phyloP scores from a whole-genome alignment of 2,329 filamentous ascomycete genomes.

The Neophaeococcomyces mojaviensis region DNA sequence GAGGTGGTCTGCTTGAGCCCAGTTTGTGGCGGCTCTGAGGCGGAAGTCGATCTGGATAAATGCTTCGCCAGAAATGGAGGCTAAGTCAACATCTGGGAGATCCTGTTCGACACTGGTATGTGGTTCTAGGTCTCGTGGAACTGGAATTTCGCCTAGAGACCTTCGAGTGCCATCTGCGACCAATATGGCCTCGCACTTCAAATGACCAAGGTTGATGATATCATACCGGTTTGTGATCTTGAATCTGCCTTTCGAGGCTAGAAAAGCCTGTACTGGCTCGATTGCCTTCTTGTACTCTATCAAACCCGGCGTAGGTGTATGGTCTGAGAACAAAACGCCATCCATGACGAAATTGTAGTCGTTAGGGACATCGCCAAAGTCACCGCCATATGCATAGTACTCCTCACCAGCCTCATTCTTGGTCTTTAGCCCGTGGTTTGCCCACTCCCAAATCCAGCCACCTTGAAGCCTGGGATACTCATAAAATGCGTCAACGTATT shows the following conservation, averaged over 20 bases:
- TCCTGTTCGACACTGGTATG: constrained; percentile 23
- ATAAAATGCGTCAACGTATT: constrained; percentile 60
- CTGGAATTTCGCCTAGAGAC: constrained; percentile 5
- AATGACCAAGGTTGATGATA: constrained; percentile 14
- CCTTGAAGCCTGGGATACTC: constrained; percentile 56
- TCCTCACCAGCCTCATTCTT: constrained; percentile 33
- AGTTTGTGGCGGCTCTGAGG: constrained; percentile 8
- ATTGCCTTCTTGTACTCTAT: constrained; percentile 52
- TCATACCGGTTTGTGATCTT: constrained; percentile 29
- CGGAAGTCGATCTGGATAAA: constrained; percentile 16
- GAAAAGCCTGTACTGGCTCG: constrained; percentile 44
- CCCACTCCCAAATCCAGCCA: constrained; percentile 62
- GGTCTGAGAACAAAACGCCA: constrained; percentile 47
- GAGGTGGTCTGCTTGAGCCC: constrained; percentile 18
- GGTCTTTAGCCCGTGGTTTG: constrained; percentile 52
- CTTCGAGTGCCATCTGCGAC: constrained; percentile 4
- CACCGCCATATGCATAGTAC: constrained; percentile 55
- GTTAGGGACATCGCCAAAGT: constrained; percentile 55
- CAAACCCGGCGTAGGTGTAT: constrained; percentile 51
- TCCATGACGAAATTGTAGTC: constrained; percentile 58
- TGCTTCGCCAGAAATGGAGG: constrained; percentile 5
- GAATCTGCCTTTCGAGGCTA: constrained; percentile 33
- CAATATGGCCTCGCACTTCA: constrained; percentile 9
- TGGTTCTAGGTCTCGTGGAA: constrained; percentile 10
- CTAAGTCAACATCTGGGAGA: constrained; percentile 3